These are phyloP conservation scores for Coffea canephora DNA, from an alignment of 257 asterid genomes.

Conservation along the genomic window DNA sequence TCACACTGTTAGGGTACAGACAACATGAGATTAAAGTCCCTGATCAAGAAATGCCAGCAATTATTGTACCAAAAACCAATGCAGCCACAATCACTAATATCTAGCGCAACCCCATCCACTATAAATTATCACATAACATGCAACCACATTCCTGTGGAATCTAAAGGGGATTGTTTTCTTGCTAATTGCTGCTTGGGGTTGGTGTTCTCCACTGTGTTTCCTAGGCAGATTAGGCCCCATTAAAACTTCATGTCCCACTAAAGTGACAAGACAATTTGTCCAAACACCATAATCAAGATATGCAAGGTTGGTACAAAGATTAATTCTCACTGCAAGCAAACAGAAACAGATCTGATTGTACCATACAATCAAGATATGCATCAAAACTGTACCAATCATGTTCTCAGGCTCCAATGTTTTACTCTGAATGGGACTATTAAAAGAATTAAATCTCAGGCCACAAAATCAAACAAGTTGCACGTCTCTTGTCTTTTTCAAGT, in stretches of 20 bases:
- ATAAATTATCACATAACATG: background rate
- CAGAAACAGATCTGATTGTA: background rate
- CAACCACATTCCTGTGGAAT: background rate
- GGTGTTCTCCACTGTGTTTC: background rate
- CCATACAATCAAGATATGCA: background rate
- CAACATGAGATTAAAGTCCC: background rate
- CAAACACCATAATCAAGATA: background rate
- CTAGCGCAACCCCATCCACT: background rate
- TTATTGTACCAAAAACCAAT: background rate
- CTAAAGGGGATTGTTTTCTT: background rate
- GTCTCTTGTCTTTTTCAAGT: conserved; percentile 10
- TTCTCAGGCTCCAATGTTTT: background rate
- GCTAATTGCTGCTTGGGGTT: background rate
- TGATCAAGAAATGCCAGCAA: background rate
- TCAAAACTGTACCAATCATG: conserved; percentile 3
- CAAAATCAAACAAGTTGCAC: conserved; percentile 11
- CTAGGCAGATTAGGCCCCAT: conserved; percentile 4
- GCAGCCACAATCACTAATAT: background rate
- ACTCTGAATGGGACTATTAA: background rate
- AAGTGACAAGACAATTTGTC: conserved; percentile 10
- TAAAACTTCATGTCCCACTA: background rate
- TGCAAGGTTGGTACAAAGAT: background rate
- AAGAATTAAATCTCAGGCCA: conserved; percentile 1
- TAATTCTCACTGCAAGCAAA: background rate
- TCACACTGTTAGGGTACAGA: background rate